These are phyloP conservation scores for Beauveria sp. DNA, from an alignment of 2,329 filamentous ascomycete species.

Conservation along the genomic window DNA sequence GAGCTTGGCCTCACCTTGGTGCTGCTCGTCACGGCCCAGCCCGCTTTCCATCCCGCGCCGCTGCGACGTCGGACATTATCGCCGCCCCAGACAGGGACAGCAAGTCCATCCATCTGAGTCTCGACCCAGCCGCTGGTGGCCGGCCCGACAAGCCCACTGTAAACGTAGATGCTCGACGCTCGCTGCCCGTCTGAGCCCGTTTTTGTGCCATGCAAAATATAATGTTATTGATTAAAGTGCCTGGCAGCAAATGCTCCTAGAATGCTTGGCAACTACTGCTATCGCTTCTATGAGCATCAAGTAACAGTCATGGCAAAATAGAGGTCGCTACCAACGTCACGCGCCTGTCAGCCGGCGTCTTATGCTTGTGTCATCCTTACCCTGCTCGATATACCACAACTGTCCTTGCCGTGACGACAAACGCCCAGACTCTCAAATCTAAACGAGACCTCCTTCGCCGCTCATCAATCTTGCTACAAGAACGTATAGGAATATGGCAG, in stretches of 20 bases:
- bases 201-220: neutral
- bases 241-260: neutral
- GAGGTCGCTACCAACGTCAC: too few relatives aligned
- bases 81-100: neutral
- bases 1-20: neutral
- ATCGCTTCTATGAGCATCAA: neutral
- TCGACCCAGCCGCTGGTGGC: neutral
- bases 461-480: slow-evolving; percentile 69
- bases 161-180: neutral
- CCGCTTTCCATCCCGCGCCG: neutral
- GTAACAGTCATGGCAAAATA: neutral
- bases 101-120: neutral
- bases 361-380: neutral
- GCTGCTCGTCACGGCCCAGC: neutral
- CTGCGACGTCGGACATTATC: neutral
- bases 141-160: neutral
- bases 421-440: neutral
- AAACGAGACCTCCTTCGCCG: slow-evolving; percentile 23
- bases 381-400: neutral
- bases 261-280: neutral
- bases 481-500: slow-evolving; percentile 72
- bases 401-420: neutral
- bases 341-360: neutral
- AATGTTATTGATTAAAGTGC: neutral
- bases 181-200: too few relatives aligned